Conservation (phyloP, 306 rosid species). For the Pyrus pyrifolia region DNA sequence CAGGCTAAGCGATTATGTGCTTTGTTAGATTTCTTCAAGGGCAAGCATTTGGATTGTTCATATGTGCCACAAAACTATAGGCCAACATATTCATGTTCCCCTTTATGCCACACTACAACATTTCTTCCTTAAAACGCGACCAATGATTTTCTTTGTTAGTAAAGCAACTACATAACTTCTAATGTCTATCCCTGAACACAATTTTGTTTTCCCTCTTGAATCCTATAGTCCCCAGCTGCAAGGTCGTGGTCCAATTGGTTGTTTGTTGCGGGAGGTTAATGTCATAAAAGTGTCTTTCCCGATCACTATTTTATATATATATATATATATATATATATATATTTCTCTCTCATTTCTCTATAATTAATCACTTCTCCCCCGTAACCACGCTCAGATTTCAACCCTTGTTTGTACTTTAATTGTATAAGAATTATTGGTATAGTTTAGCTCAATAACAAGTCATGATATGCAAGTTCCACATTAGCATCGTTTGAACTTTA, state of each 20-base stretch:
- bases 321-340: too few relatives aligned
- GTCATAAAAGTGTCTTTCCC: neutral
- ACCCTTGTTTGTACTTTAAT: too few relatives aligned
- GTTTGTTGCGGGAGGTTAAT: neutral
- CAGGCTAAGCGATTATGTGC: neutral
- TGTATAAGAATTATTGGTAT: neutral
- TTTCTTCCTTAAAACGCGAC: neutral
- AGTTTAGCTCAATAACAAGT: neutral
- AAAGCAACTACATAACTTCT: neutral
- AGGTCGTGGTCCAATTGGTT: neutral
- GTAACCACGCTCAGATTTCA: too few relatives aligned
- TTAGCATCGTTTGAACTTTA: neutral
- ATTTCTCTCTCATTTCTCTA: neutral
- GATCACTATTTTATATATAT: neutral
- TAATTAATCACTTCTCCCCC: neutral
- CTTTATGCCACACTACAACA: neutral
- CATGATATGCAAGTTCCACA: neutral
- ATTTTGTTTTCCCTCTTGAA: neutral
- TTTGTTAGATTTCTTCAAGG: neutral
- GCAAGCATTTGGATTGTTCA: neutral
- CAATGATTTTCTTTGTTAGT: neutral
- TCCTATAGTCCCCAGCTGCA: neutral
- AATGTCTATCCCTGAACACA: neutral
- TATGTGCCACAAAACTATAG: too few relatives aligned
- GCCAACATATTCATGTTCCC: neutral